Percentiles rank a stretch among this genome's conserved stretches.
Conservation (phyloP, 768 basidiomycete genomes). For the Tephrocybe sp. region DNA sequence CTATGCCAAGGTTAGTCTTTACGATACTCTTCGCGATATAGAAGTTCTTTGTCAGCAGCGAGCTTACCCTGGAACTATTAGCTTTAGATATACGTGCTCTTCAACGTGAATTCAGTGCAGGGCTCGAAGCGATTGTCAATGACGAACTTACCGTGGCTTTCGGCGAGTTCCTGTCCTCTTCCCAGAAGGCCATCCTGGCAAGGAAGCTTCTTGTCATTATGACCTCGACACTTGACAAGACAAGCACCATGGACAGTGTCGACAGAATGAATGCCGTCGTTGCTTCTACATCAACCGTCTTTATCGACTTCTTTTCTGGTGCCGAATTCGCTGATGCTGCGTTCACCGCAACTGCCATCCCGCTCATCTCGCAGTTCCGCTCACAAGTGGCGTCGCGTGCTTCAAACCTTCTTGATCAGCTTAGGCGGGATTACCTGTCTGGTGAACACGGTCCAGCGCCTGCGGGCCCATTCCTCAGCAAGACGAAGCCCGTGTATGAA, state of each 20-base stretch:
- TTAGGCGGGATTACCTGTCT: slow-evolving; percentile 55
- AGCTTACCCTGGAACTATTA: slow-evolving; percentile 17
- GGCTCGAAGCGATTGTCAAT: slow-evolving; percentile 44
- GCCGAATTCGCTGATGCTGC: slow-evolving; percentile 33
- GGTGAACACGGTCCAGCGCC: slow-evolving; percentile 63
- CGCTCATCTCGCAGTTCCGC: slow-evolving; percentile 50
- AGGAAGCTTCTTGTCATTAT: slow-evolving; percentile 41
- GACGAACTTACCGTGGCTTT: slow-evolving; percentile 51
- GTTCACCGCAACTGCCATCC: slow-evolving; percentile 21
- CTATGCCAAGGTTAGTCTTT: slow-evolving; percentile 58
- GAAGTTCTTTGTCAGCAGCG: neutral
- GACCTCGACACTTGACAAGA: slow-evolving; percentile 58
- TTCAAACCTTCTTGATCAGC: slow-evolving; percentile 41
- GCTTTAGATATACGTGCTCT: slow-evolving; percentile 80
- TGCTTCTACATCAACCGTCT: slow-evolving; percentile 51
- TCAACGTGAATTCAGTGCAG: slow-evolving; percentile 56
- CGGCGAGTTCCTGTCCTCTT: slow-evolving; percentile 31
- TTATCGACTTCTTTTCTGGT: slow-evolving; percentile 44
- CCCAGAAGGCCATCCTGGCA: slow-evolving; percentile 30
- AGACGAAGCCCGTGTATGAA: slow-evolving; percentile 66
- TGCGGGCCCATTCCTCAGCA: slow-evolving; percentile 60
- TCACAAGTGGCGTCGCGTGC: slow-evolving; percentile 47
- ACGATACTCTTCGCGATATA: neutral
- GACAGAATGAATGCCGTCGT: slow-evolving; percentile 67
- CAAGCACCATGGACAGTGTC: slow-evolving; percentile 67